Base-by-base conservation (phyloP, 768 basidiomycete genomes). In the Tulasnella sp. region DNA sequence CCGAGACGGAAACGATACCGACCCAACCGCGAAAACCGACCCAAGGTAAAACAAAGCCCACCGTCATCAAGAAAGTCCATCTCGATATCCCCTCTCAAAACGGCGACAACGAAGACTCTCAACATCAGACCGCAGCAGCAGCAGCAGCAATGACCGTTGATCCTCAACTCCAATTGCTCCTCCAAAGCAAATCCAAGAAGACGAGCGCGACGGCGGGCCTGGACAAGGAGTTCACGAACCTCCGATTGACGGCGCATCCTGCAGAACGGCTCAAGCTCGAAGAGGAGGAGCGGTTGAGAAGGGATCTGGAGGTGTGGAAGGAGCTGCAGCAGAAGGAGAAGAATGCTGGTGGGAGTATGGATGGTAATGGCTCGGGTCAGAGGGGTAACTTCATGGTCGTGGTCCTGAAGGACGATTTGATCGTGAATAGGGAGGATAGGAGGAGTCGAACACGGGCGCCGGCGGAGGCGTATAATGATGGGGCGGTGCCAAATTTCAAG, bases 381-480 rank as follows among this genome's bases (percentile, higher is more conserved):
- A 68, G 83, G 46, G 87, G 87, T 0, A 88, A 88, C 66, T 88
- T 89, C 62, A 87, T 89, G 86, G 79, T 85, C 2, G 78, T 87
- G 27, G 70, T 84, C 29, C 83, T 85, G 60, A 71, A 85, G 73
- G 80, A 82, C 29, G 72, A 52, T 17, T 38, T 83, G 9, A 75
- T 71, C 66, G 70, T 69, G 66, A 74, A 72, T 60, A 31, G 19
- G 44, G 41, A 53, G 60, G 62, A 68, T 22, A 41, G 30, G 27
- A 43, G 42, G 51, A 42, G 62, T n/a, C 67, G 60, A 25, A 64
- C 61, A 31, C 34, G 15, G 34, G 34, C 34, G 15, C 34, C 15
- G 34, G 7, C 34, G 34, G 34, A 38, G 5, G 7, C 5, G 34
- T 15, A 38, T 5, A 7, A 15, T 5, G 34, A 38, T 38, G 34